Conservation (phyloP, 805 yeast species). For the Dipodascopsis tothii region DNA sequence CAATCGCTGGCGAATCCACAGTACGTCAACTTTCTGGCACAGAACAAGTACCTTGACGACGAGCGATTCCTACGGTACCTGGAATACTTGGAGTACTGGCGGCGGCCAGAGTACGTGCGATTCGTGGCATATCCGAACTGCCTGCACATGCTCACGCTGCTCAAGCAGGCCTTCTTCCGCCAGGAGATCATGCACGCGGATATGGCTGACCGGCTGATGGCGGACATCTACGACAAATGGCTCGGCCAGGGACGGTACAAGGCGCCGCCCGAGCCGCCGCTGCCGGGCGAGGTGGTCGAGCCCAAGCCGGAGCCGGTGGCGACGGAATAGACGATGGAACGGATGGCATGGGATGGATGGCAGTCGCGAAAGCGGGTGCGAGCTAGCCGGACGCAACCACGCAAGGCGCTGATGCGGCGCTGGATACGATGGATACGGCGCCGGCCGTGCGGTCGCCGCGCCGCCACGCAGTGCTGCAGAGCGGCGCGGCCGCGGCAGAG, state of each 20-base stretch:
- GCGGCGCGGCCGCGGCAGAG: too few species aligned
- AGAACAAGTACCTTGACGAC: conserved; percentile 66
- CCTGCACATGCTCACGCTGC: conserved; percentile 64
- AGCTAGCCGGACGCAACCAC: too few species aligned
- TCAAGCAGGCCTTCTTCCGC: conserved; percentile 36
- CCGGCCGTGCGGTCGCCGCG: too few species aligned
- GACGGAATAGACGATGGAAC: too few species aligned
- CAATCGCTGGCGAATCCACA: conserved; percentile 87
- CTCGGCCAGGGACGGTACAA: conserved; percentile 20
- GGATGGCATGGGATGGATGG: too few species aligned
- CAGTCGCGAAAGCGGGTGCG: too few species aligned
- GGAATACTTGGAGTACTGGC: conserved; percentile 81
- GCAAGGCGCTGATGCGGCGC: too few species aligned
- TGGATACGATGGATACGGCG: too few species aligned
- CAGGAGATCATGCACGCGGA: conserved; percentile 36
- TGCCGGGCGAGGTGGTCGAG: too few species aligned
- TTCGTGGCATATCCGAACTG: conserved; percentile 82
- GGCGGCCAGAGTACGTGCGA: conserved; percentile 58
- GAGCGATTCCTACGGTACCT: conserved; percentile 66
- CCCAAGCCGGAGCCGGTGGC: too few species aligned
- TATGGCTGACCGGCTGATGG: conserved; percentile 37
- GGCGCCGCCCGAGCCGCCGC: too few species aligned
- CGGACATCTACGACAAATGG: conserved; percentile 38
- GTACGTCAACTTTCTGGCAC: conserved; percentile 79
- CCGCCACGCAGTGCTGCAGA: too few species aligned